These are phyloP conservation scores for Flaveria linearis DNA, from an alignment of 129 eudicot species.

Conservation along the genomic window DNA sequence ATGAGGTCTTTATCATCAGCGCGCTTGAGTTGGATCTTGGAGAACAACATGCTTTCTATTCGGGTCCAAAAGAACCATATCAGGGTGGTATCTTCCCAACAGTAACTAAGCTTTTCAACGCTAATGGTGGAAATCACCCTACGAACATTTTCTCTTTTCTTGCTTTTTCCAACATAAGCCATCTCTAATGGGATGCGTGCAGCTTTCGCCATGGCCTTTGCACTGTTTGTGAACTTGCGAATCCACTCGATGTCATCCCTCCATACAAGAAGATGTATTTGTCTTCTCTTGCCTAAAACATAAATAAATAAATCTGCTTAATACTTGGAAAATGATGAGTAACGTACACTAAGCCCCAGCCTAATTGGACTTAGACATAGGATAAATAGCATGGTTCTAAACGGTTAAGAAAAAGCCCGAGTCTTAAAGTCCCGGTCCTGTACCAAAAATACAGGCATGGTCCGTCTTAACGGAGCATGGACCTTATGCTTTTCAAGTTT, in stretches of 20 bases:
- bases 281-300: slow-evolving; percentile 39
- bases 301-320: neutral
- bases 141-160: slow-evolving; percentile 41
- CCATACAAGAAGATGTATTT: slow-evolving; percentile 60
- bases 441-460: too few relatives aligned
- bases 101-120: slow-evolving; percentile 50
- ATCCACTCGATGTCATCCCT: slow-evolving; percentile 72
- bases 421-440: too few relatives aligned
- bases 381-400: neutral
- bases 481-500: too few relatives aligned
- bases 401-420: too few relatives aligned
- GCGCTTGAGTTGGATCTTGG: slow-evolving; percentile 58
- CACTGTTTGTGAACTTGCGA: slow-evolving; percentile 52
- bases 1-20: slow-evolving; percentile 59
- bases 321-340: neutral
- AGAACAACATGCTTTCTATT: slow-evolving; percentile 73
- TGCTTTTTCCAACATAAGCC: slow-evolving; percentile 63
- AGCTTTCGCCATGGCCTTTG: slow-evolving; percentile 41
- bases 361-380: neutral
- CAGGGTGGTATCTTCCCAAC: slow-evolving; percentile 43
- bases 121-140: slow-evolving; percentile 40
- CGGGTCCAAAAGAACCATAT: slow-evolving; percentile 65
- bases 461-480: too few relatives aligned
- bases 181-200: slow-evolving; percentile 53
- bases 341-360: neutral